Evolutionary conservation across 2,329 filamentous ascomycete genomes (phyloP).

Genomic region (Furcasterigmium sp.): DNA sequence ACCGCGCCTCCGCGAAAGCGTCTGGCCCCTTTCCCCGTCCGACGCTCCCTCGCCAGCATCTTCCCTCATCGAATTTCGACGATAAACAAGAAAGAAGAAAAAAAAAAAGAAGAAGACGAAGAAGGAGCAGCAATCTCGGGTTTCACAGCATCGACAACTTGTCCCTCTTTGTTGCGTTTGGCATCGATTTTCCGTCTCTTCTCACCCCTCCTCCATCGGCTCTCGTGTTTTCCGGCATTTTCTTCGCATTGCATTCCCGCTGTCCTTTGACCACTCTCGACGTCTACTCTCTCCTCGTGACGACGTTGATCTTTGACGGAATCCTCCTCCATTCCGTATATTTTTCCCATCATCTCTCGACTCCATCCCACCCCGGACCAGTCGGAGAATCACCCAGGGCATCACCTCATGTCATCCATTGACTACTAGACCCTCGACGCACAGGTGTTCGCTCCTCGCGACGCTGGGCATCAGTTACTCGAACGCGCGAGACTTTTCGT

Average conservation of each 20-base stretch:
- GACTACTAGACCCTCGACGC: background rate
- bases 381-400: background rate
- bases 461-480: too few species aligned
- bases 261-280: too few species aligned
- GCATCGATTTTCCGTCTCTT: background rate
- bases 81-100: background rate
- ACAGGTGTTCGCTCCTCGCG: background rate
- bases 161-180: background rate
- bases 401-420: background rate
- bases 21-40: background rate
- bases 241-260: background rate
- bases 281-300: background rate
- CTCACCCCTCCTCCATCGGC: background rate
- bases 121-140: background rate
- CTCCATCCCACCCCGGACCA: background rate
- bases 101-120: constrained; percentile 6
- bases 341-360: background rate
- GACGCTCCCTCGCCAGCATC: background rate
- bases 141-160: background rate
- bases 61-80: constrained; percentile 1
- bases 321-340: background rate
- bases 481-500: too few species aligned
- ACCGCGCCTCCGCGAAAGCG: background rate
- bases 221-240: background rate
- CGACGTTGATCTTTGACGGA: constrained; percentile 1